phyloP scores from a whole-genome alignment of 371 early-diverging fungal genomes.

The Mortierella sp. region DNA sequence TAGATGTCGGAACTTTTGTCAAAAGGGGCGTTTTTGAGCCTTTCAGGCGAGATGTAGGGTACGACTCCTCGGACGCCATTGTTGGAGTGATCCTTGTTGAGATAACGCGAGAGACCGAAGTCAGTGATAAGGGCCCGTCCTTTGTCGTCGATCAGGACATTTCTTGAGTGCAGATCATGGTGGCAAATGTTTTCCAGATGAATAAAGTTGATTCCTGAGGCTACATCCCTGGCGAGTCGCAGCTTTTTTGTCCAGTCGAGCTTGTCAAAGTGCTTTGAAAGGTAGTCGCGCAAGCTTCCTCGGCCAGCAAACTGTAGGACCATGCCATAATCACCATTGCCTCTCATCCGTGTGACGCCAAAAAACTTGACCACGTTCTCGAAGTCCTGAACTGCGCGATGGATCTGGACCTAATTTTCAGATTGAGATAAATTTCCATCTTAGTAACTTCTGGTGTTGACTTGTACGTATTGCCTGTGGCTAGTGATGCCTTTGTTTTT shows the following conservation, averaged over 20 bases:
- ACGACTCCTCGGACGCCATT: constrained; percentile 57
- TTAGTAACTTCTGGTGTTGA: not conserved
- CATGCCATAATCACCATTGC: constrained; percentile 51
- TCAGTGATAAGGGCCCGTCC: constrained; percentile 49
- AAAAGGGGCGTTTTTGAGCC: constrained; percentile 56
- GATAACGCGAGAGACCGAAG: constrained; percentile 51
- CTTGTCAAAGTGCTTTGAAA: constrained; percentile 35
- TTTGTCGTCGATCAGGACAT: constrained; percentile 44
- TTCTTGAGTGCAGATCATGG: constrained; percentile 57
- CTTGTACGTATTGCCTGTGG: not conserved
- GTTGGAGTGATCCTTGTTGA: constrained; percentile 43
- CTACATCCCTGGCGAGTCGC: constrained; percentile 37
- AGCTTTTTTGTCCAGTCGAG: constrained; percentile 57
- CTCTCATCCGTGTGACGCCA: constrained; percentile 44
- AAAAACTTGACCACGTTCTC: constrained; percentile 55
- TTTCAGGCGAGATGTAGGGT: constrained; percentile 72
- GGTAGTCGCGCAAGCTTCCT: constrained; percentile 56
- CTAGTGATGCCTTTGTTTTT: not conserved
- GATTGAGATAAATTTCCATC: not conserved
- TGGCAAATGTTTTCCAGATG: constrained; percentile 54
- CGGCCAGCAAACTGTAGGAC: constrained; percentile 48
- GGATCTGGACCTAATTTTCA: constrained; percentile 40
- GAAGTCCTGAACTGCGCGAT: constrained; percentile 46
- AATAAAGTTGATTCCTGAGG: constrained; percentile 48
- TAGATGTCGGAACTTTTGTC: constrained; percentile 67